Evolutionary conservation across 345 rosid species (phyloP).

Genomic region (Luvunga scandens): DNA sequence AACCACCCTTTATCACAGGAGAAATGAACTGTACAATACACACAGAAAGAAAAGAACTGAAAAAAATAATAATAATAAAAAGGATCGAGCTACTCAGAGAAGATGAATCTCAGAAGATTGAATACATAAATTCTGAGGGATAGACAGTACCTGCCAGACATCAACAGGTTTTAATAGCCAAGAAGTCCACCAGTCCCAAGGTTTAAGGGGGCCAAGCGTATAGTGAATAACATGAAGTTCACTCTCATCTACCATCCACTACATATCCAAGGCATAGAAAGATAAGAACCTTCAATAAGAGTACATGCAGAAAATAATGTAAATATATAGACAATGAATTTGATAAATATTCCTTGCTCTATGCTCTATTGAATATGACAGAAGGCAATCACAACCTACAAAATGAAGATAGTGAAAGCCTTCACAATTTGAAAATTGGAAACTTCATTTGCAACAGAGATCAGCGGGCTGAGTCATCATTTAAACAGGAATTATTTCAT

Average conservation of each 20-base stretch:
- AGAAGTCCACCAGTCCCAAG: conserved; percentile 99
- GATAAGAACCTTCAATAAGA: conserved; percentile 9
- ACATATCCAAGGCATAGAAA: conserved; percentile 25
- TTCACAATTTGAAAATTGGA: neutral
- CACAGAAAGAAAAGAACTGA: neutral
- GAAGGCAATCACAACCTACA: neutral
- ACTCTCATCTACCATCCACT: conserved; percentile 98
- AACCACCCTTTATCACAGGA: neutral
- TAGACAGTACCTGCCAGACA: conserved; percentile 77
- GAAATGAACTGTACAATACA: neutral
- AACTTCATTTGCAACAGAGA: neutral
- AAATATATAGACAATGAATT: neutral
- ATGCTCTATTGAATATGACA: neutral
- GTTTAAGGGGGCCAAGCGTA: conserved; percentile 91
- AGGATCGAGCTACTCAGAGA: too few relatives aligned
- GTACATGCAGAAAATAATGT: neutral
- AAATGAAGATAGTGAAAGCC: neutral
- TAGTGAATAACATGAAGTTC: conserved; percentile 90
- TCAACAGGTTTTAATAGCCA: conserved; percentile 97
- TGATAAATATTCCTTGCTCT: neutral
- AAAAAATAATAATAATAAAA: neutral
- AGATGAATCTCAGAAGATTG: neutral
- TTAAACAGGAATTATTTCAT: neutral
- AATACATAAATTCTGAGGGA: neutral
- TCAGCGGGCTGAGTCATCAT: neutral